Evolutionary conservation across 768 basidiomycete genomes (phyloP), one percentile per base, ranked within the genome.

Genomic region (Amanita molliuscula): DNA sequence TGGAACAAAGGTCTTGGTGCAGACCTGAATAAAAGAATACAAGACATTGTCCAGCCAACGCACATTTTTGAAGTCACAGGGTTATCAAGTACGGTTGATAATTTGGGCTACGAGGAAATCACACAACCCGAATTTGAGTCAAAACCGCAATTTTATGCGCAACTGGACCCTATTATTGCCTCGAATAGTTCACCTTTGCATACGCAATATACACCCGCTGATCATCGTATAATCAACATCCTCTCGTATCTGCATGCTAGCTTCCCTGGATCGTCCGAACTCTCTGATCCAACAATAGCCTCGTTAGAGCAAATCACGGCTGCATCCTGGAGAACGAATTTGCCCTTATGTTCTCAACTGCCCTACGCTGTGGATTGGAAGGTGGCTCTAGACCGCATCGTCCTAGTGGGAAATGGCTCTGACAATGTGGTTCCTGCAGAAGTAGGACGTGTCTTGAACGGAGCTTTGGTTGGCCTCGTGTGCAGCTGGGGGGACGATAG

Each of bases 1-100:
- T 99, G 95, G 95, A 78, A 78, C 4, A 97, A 94, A 62, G 95
- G 95, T 6, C 78, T 96, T 2, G 95, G 95, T 3, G 83, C 80
- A 13, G 88, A 95, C 57, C 67, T 98, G 9, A 77, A 80, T 2
- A 62, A 61, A 11, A 77, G 76, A 54, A 83, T 99, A 43, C 83
- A 93, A 56, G 75, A 75, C 8, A 66, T 81, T 29, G 66, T 80
- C 4, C 70, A 76, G 20, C 78, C 88, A 0, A 78, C 79, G 0
- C 68, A 78, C 50, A 64, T 85, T 20, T 88, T 78, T 65, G 70
- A 75, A 34, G 63, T 82, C 49, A 67, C 69, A 52, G 51, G 58
- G 10, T 29, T 8, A 1, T 61, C 66, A 0, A 55, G 58, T 9
- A 54, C 58, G 28, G 62, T 65, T 18, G 33, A 51, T 51, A 56